Conservation (phyloP, 2,329 filamentous ascomycete species). For the Sporothrix phasma region DNA sequence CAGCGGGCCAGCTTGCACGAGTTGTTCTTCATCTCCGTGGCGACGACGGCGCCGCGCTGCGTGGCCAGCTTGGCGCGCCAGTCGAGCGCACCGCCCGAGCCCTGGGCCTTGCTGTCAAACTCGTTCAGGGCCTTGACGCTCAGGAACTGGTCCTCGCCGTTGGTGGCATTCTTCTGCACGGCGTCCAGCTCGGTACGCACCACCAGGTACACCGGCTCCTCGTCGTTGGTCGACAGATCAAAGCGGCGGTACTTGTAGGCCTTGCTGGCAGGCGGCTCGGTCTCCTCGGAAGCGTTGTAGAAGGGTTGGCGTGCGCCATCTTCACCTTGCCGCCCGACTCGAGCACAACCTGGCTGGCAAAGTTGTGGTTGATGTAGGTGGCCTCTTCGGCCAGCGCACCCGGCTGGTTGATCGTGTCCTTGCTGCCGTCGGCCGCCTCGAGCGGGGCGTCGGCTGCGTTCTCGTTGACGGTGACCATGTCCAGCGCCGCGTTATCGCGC, state of each 20-base stretch:
- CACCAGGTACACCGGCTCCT: constrained; percentile 85
- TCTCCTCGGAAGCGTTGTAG: constrained; percentile 89
- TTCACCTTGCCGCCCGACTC: constrained; percentile 74
- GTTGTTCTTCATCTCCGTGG: constrained; percentile 99
- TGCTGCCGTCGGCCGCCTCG: constrained; percentile 82
- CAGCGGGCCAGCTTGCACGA: constrained; percentile 95
- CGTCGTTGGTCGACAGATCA: constrained; percentile 87
- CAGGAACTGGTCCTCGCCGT: constrained; percentile 81
- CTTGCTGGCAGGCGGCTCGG: constrained; percentile 88
- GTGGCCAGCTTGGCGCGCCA: constrained; percentile 92
- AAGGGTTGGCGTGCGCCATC: constrained; percentile 87
- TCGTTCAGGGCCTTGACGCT: constrained; percentile 96
- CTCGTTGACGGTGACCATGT: constrained; percentile 98
- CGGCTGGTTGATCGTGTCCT: constrained; percentile 93
- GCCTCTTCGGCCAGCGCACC: constrained; percentile 87
- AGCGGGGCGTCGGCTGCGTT: constrained; percentile 92
- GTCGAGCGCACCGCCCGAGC: constrained; percentile 87
- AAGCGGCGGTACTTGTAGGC: constrained; percentile 98
- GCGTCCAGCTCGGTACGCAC: constrained; percentile 94
- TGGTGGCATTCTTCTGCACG: constrained; percentile 91
- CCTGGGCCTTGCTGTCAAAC: constrained; percentile 96
- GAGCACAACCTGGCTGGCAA: constrained; percentile 85
- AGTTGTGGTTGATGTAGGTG: constrained; percentile 99
- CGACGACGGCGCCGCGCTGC: constrained; percentile 92
- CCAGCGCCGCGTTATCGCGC: constrained; percentile 85